These are phyloP conservation scores for Claviceps humidiphila DNA, from an alignment of 2,329 filamentous ascomycete genomes.

Conservation along the genomic window DNA sequence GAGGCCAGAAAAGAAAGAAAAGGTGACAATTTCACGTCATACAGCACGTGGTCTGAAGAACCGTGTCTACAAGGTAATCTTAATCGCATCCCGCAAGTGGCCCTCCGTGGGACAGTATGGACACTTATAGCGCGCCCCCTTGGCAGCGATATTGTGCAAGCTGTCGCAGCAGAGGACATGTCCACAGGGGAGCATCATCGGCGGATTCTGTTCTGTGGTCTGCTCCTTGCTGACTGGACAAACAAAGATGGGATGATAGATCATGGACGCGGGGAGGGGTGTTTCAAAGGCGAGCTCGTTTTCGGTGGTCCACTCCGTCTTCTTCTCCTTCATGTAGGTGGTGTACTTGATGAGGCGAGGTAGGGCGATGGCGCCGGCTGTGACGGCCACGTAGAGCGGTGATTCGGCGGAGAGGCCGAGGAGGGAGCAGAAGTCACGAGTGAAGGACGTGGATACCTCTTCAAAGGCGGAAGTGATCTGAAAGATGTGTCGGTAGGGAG, in stretches of 20 bases:
- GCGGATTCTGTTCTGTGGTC: constrained; percentile 81
- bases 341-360: constrained; percentile 82
- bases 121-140: constrained; percentile 77
- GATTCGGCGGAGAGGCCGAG: constrained; percentile 83
- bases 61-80: constrained; percentile 49
- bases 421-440: constrained; percentile 84
- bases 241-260: constrained; percentile 94
- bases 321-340: constrained; percentile 73
- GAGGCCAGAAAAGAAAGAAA: not conserved
- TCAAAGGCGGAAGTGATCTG: constrained; percentile 64
- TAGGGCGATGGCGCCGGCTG: constrained; percentile 81
- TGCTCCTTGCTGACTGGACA: constrained; percentile 97
- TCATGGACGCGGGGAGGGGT: constrained; percentile 43
- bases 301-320: constrained; percentile 87
- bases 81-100: constrained; percentile 58
- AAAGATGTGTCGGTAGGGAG: constrained; percentile 71
- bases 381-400: constrained; percentile 83
- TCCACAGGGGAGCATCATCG: constrained; percentile 93
- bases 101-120: constrained; percentile 90
- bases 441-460: constrained; percentile 78
- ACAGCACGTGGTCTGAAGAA: too few relatives aligned
- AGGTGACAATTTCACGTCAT: not conserved
- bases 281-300: constrained; percentile 78
- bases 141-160: constrained; percentile 63
- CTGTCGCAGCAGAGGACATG: constrained; percentile 86